phyloP scores from a whole-genome alignment of 352 stramenopile genomes.

The Peronospora belbahrii region DNA sequence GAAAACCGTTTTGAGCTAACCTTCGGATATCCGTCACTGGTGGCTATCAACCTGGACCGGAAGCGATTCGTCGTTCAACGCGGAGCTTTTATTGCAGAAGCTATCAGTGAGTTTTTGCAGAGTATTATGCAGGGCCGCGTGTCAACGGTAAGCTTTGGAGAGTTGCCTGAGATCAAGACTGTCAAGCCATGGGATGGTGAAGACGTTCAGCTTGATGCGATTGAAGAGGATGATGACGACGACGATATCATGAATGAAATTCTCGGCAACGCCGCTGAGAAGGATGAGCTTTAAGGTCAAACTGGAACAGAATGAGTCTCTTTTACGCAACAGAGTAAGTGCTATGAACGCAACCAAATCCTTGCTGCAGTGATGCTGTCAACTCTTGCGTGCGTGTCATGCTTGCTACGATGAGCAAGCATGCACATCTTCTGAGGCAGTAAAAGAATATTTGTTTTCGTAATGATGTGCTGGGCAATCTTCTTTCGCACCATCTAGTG shows the following conservation, averaged over 20 bases:
- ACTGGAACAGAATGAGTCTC: conserved; percentile 13
- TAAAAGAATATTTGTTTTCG: too few relatives aligned
- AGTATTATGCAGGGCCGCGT: conserved; percentile 64
- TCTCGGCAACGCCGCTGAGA: conserved; percentile 42
- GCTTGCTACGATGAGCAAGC: too few relatives aligned
- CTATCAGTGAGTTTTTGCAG: conserved; percentile 70
- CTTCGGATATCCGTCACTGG: conserved; percentile 87
- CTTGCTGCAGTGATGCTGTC: conserved; percentile 5
- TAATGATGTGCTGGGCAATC: background rate
- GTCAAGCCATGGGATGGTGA: conserved; percentile 76
- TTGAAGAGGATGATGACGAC: conserved; percentile 78
- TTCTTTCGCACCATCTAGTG: too few relatives aligned
- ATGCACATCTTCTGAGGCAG: too few relatives aligned
- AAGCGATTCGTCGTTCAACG: conserved; percentile 80
- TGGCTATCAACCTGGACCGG: conserved; percentile 83
- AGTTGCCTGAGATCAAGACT: conserved; percentile 53
- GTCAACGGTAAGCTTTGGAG: conserved; percentile 49
- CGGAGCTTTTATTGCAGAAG: conserved; percentile 53
- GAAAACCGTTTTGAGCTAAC: conserved; percentile 85
- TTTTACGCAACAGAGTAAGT: conserved; percentile 2
- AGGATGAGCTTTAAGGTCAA: conserved; percentile 68
- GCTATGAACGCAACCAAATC: conserved; percentile 6
- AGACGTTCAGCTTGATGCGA: conserved; percentile 60
- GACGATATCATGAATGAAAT: conserved; percentile 87
- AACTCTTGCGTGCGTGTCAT: background rate